phyloP scores from a whole-genome alignment of 768 basidiomycete genomes.

The Suillus weaverae region DNA sequence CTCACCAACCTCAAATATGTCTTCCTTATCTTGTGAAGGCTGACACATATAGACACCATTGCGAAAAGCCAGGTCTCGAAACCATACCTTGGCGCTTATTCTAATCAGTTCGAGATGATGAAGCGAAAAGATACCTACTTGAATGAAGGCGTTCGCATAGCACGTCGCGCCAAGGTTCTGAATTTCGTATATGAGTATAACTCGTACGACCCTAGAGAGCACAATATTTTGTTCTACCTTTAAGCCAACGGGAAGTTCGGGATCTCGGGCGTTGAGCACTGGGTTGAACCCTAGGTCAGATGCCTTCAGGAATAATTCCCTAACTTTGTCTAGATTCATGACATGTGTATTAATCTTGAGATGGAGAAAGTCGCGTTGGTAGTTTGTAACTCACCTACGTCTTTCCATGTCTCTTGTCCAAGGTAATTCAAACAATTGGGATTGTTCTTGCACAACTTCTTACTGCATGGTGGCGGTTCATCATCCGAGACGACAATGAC shows the following conservation, averaged over 20 bases:
- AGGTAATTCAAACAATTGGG: conserved; percentile 88
- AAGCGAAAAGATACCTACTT: conserved; percentile 45
- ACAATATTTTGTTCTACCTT: conserved; percentile 45
- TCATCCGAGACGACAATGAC: conserved; percentile 73
- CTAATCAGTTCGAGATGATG: conserved; percentile 10
- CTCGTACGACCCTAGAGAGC: conserved; percentile 3
- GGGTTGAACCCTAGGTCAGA: conserved; percentile 60
- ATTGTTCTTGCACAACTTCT: conserved; percentile 69
- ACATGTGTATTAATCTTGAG: conserved; percentile 13
- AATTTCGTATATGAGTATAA: conserved; percentile 8
- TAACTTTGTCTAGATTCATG: conserved; percentile 44
- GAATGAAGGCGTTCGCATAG: conserved; percentile 93
- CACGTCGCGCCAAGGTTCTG: conserved; percentile 97
- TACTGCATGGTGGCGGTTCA: conserved; percentile 54
- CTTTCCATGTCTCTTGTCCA: conserved; percentile 81
- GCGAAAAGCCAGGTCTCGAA: conserved; percentile 79
- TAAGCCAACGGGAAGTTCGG: conserved; percentile 69
- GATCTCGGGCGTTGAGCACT: conserved; percentile 45
- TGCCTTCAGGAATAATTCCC: conserved; percentile 51
- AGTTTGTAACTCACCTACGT: conserved; percentile 48
- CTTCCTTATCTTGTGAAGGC: conserved; percentile 50
- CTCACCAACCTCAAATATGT: conserved; percentile 41
- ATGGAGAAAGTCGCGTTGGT: conserved; percentile 13
- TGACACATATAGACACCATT: conserved; percentile 79
- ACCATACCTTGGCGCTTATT: conserved; percentile 73